A percentile compares a stretch with the other conserved stretches of the same genome.
phyloP scores from a whole-genome alignment of 2,329 filamentous ascomycete species.

The Pezicula neosporulosa region DNA sequence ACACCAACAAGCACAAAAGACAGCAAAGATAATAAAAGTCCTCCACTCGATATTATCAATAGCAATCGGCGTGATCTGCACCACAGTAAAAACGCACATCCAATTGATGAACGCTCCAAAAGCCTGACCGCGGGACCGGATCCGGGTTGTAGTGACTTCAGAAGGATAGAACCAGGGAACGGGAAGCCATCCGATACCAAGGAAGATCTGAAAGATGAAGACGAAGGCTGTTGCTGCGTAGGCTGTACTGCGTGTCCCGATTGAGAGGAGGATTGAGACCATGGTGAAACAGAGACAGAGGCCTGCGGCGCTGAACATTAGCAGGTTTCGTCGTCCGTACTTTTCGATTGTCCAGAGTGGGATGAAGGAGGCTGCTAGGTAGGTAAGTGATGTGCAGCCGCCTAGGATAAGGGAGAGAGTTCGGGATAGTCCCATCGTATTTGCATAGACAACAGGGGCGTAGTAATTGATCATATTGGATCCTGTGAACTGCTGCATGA shows the following conservation, averaged over 20 bases:
- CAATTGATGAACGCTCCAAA: constrained; percentile 62
- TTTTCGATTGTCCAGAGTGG: constrained; percentile 33
- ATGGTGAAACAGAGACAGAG: constrained; percentile 40
- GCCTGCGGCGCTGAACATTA: constrained; percentile 41
- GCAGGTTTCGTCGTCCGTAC: constrained; percentile 41
- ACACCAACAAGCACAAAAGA: constrained; percentile 36
- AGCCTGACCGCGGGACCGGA: constrained; percentile 26
- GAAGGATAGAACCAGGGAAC: constrained; percentile 47
- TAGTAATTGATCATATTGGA: constrained; percentile 16
- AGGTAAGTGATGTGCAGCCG: constrained; percentile 32
- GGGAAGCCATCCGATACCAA: constrained; percentile 39
- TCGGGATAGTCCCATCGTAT: constrained; percentile 54
- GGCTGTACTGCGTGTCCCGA: constrained; percentile 26
- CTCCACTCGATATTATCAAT: constrained; percentile 42
- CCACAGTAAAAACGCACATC: constrained; percentile 68
- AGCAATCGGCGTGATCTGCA: constrained; percentile 48
- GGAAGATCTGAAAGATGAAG: constrained; percentile 26
- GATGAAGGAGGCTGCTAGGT: constrained; percentile 66
- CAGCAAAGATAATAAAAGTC: constrained; percentile 41
- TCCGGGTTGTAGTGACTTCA: constrained; percentile 46
- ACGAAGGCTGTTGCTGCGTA: constrained; percentile 34
- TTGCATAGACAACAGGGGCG: constrained; percentile 51
- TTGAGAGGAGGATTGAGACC: constrained; percentile 41
- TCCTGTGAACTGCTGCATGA: constrained; percentile 28
- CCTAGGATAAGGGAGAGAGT: constrained; percentile 36